Percentiles rank a stretch among this genome's conserved stretches.
Conservation (phyloP, 306 rosid genomes). For the Vigna reflexopilosa region DNA sequence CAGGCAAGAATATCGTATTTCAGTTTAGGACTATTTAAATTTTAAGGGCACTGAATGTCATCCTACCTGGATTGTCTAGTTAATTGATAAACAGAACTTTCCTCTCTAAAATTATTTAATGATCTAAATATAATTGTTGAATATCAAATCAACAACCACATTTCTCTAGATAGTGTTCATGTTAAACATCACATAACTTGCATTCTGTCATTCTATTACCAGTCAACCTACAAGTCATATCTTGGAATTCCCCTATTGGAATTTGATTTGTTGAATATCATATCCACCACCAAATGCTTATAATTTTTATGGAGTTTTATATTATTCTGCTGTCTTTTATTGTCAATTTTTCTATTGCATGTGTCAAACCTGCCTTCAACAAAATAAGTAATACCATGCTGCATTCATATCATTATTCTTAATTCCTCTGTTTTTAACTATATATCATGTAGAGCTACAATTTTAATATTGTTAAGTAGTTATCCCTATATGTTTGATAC, state of each 20-base stretch:
- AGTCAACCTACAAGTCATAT: conserved; percentile 9
- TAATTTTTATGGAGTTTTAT: conserved; percentile 16
- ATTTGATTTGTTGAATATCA: neutral
- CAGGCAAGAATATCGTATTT: conserved; percentile 65
- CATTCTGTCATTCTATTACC: conserved; percentile 8
- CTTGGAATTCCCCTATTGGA: conserved; percentile 1
- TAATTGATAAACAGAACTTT: conserved; percentile 19
- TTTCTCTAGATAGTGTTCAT: conserved; percentile 23
- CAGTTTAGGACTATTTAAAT: neutral
- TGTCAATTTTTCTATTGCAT: conserved; percentile 19
- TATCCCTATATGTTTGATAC: conserved; percentile 26
- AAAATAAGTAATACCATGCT: conserved; percentile 13
- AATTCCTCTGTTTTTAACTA: neutral
- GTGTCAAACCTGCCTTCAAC: conserved; percentile 11
- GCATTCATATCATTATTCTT: conserved; percentile 11
- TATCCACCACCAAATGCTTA: neutral
- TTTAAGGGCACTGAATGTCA: conserved; percentile 1
- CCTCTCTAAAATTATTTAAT: neutral
- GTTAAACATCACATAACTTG: conserved; percentile 6
- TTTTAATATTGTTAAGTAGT: conserved; percentile 19
- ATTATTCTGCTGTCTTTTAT: conserved; percentile 30
- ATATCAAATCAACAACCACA: conserved; percentile 5
- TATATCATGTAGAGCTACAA: conserved; percentile 12
- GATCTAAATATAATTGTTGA: neutral
- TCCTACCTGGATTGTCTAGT: conserved; percentile 34